Evolutionary conservation across 2,329 filamentous ascomycete genomes (phyloP), one percentile per base, ranked within the genome.

Genomic region (Hypoxylon sp.): DNA sequence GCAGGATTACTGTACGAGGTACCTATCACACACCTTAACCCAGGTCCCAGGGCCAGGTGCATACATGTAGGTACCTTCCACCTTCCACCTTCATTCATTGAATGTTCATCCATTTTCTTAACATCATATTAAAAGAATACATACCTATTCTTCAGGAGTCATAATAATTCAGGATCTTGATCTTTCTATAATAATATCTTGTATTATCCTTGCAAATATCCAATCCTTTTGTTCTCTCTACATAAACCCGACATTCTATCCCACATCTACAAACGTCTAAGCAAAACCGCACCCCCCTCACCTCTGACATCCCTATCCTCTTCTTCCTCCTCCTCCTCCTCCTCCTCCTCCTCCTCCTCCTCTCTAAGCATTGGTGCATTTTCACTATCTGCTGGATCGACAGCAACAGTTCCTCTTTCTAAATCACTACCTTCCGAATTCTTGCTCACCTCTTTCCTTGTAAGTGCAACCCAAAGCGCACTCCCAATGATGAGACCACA

Each of bases 401-500:
- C 32, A 45, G 64, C 5, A 44, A 60, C 16, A 46, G 42, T 40
- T 63, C 7, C 64, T 55, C 26, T 43, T 17, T 53, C 46, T 19
- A 26, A 31, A 12, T 41, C 37, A 15, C 59, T 16, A 7, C 11
- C 23, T 2, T 45, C 46, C 8, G n/a, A 27, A 17, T 13, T 26
- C 63, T 71, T 8, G 63, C 52, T 71, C 47, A 64, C 57, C 19
- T 66, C 53, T 51, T 71, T 72, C 63, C 76, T 80, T 45, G 73
- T 66, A 25, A 81, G 57, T 3, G 78, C 73, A 1, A 77, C 78
- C 60, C 77, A 79, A 6, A 83, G 63, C 2, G 80, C 80, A 42
- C 78, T 78, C 1, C 79, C 78, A 5, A 83, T 67, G 30, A 83
- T 81, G 30, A 83, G 63, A 3, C 72, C 75, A 45, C 79, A 81